Conservation (phyloP, 1,284 basidiomycete species). For the Cutaneotrichosporon cyanovorans region DNA sequence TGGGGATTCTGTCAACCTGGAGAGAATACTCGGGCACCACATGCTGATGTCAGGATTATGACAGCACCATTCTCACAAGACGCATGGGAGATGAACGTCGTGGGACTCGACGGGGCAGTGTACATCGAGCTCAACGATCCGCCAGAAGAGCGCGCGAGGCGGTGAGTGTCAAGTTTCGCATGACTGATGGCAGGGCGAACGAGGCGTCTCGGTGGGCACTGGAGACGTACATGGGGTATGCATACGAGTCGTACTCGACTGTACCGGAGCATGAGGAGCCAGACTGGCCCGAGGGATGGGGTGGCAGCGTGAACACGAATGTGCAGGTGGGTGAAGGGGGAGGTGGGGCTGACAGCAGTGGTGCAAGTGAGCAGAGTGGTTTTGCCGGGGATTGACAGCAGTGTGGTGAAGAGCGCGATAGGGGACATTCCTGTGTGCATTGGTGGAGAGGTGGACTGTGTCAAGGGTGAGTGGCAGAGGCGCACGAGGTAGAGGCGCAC, state of each 20-base stretch:
- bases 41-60: constrained; percentile 52
- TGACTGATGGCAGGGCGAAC: constrained; percentile 7
- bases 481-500: neutral
- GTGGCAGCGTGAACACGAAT: constrained; percentile 84
- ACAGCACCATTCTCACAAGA: constrained; percentile 71
- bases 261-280: constrained; percentile 15
- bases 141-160: constrained; percentile 21
- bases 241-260: constrained; percentile 43
- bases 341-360: constrained; percentile 52
- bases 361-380: constrained; percentile 54
- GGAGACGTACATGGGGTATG: constrained; percentile 43
- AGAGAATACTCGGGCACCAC: no score
- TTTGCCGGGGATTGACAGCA: constrained; percentile 4
- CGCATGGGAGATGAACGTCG: constrained; percentile 74
- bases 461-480: constrained; percentile 54
- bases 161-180: constrained; percentile 14
- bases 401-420: constrained; percentile 81
- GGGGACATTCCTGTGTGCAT: constrained; percentile 72
- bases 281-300: constrained; percentile 57
- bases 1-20: no score
- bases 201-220: constrained; percentile 27
- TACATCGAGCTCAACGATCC: constrained; percentile 74
- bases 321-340: constrained; percentile 49
- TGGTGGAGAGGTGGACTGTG: constrained; percentile 93
- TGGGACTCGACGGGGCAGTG: constrained; percentile 65